Evolutionary conservation across 2,329 filamentous ascomycete species (phyloP).

Genomic region (Myriosclerotinia curreyana): DNA sequence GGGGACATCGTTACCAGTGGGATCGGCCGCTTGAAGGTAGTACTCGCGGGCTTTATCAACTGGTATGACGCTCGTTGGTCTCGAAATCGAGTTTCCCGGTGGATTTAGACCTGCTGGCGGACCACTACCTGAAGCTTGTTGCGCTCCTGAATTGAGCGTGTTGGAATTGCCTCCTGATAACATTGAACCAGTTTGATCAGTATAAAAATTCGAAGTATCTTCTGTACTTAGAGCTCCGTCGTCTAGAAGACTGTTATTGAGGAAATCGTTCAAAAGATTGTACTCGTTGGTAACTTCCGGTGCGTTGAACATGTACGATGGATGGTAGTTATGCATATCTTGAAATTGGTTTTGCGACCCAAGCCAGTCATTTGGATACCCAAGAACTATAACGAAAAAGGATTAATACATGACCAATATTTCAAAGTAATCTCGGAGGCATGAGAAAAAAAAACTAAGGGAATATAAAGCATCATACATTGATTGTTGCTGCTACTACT

Average conservation of each 20-base stretch:
- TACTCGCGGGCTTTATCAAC: slow-evolving; percentile 72
- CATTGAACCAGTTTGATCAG: slow-evolving; percentile 52
- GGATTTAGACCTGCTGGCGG: slow-evolving; percentile 37
- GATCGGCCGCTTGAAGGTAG: slow-evolving; percentile 95
- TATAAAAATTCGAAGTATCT: slow-evolving; percentile 60
- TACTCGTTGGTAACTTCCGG: slow-evolving; percentile 96
- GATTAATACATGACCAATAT: slow-evolving; percentile 32
- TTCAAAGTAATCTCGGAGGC: slow-evolving; percentile 33
- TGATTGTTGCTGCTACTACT: slow-evolving; percentile 65
- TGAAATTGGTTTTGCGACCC: slow-evolving; percentile 74
- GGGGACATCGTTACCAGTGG: slow-evolving; percentile 78
- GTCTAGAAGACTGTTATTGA: slow-evolving; percentile 87
- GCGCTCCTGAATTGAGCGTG: slow-evolving; percentile 37
- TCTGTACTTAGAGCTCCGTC: slow-evolving; percentile 71
- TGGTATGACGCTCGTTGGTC: slow-evolving; percentile 59
- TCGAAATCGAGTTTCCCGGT: slow-evolving; percentile 55
- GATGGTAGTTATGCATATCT: slow-evolving; percentile 92
- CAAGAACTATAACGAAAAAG: slow-evolving; percentile 63
- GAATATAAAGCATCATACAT: slow-evolving; percentile 54
- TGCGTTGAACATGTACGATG: slow-evolving; percentile 91
- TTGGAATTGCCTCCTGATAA: slow-evolving; percentile 49
- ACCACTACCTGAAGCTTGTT: slow-evolving; percentile 35
- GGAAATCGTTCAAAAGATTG: slow-evolving; percentile 92
- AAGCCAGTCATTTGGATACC: slow-evolving; percentile 80
- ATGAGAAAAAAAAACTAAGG: slow-evolving; percentile 5